phyloP scores from a whole-genome alignment of 2,329 filamentous ascomycete genomes.

The Phaeosphaeriaceae sp. region DNA sequence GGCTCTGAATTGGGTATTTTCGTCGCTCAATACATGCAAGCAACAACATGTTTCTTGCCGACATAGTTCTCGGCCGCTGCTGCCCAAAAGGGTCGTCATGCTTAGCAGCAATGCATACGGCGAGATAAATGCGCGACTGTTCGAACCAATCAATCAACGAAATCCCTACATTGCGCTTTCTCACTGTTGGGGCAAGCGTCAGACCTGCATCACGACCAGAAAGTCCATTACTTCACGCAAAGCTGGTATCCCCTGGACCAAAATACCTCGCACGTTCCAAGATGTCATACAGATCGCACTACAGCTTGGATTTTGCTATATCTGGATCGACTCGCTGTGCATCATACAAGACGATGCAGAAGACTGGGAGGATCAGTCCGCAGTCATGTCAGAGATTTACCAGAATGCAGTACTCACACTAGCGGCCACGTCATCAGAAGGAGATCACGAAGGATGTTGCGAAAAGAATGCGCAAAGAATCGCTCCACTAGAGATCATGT shows the following conservation, averaged over 20 bases:
- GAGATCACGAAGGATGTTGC: slow-evolving; percentile 7
- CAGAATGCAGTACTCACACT: slow-evolving; percentile 13
- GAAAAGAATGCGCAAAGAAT: not conserved
- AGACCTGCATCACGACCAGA: slow-evolving; percentile 5
- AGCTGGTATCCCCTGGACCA: slow-evolving; percentile 5
- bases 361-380: slow-evolving; percentile 15
- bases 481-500: not conserved
- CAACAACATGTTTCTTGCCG: slow-evolving; percentile 13
- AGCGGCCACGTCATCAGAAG: slow-evolving; percentile 10
- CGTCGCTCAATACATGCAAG: slow-evolving; percentile 13
- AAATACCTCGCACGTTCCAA: slow-evolving; percentile 11
- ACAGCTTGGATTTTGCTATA: slow-evolving; percentile 23
- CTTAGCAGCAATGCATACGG: not conserved
- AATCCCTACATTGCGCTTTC: slow-evolving; percentile 12
- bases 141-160: slow-evolving; percentile 6
- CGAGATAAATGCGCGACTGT: slow-evolving; percentile 3
- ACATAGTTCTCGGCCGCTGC: not conserved
- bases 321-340: slow-evolving; percentile 34
- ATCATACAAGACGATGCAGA: slow-evolving; percentile 20
- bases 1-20: slow-evolving; percentile 13
- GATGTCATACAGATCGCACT: slow-evolving; percentile 11
- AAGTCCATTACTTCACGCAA: not conserved
- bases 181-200: slow-evolving; percentile 19
- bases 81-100: slow-evolving; percentile 20
- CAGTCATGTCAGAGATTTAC: slow-evolving; percentile 18